Evolutionary conservation across 148 eudicot species (phyloP), one percentile per base, ranked within the genome.

Genomic region (Chenopodium berlandieri): DNA sequence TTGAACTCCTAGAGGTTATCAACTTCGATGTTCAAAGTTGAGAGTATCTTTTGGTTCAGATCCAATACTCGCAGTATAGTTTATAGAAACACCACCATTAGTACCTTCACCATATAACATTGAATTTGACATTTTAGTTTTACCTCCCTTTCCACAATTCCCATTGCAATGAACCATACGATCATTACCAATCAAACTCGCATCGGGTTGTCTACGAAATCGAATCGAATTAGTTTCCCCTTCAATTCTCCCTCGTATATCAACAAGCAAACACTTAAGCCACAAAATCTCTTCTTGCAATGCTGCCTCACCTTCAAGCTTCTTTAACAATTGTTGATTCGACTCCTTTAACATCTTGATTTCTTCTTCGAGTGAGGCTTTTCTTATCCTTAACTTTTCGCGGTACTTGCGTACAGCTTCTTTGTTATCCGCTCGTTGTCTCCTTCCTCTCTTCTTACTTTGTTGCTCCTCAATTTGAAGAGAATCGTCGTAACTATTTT

Each of bases 351-450:
- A 80, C 71, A 86, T 91, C 17, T 78, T 85, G 76, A 91, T 90
- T 70, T 94, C 95, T 68, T 87, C 93, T 78, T 92, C 93, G 47
- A 94, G 78, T 0, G 90, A 89, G 5, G 91, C 91, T 46, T 91
- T 81, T 37, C 87, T 82, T 12, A 94, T 94, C 83, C 92, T 94
- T 83, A 89, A 89, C 86, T 92, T 92, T 78, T 91, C 91, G 25
- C 97, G 91, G 65, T 94, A 94, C 88, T 90, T 94, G 14, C 92
- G 88, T 34, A 94, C 94, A 3, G 97, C 97, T 85, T 91, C 97
- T n/a, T 91, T 90, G 75, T 94, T 94, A 0, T 92, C 94, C 82
- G 93, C 90, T 23, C 86, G 87, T 44, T 92, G 89, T 75, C 87
- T 86, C 9, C 73, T 71, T 5, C 22, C 48, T 83, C 82, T 91